phyloP scores from a whole-genome alignment of 2,329 filamentous ascomycete genomes.

The Pestalotiopsis sp. region DNA sequence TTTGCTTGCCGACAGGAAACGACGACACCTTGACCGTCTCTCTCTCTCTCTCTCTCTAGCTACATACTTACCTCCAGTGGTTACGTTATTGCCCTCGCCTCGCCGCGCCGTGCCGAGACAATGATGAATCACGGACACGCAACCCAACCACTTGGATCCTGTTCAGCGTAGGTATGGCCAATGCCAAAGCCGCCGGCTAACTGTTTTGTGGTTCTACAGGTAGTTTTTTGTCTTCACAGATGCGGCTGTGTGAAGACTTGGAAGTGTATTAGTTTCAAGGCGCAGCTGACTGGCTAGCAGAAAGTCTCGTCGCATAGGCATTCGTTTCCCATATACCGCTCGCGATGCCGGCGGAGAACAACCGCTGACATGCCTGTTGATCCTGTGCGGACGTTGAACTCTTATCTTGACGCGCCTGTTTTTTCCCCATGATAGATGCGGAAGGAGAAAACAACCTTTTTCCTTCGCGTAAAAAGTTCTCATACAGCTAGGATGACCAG shows the following conservation, averaged over 20 bases:
- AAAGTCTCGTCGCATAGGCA: not conserved
- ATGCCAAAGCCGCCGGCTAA: not conserved
- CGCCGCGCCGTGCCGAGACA: not conserved
- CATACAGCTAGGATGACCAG: not conserved
- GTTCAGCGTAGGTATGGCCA: not conserved
- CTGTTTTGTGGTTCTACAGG: not conserved
- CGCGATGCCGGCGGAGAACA: not conserved
- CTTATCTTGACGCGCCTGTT: not conserved
- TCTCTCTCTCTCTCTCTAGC: not conserved
- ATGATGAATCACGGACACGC: not conserved
- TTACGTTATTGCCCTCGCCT: not conserved
- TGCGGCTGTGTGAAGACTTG: not conserved
- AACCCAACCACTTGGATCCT: not conserved
- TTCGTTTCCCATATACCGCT: not conserved
- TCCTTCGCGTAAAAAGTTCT: constrained; percentile 4
- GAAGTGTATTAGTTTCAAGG: not conserved
- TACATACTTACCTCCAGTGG: not conserved
- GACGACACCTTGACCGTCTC: not conserved
- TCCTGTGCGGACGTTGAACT: not conserved
- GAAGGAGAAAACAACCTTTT: constrained; percentile 2
- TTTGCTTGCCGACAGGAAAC: not conserved
- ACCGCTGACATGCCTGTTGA: not conserved
- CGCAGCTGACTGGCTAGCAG: not conserved
- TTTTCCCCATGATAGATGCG: not conserved
- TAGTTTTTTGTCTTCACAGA: not conserved